Percentiles rank a stretch among this genome's conserved stretches.
phyloP scores from a whole-genome alignment of 257 asterid genomes.

The Paulownia fortunei region DNA sequence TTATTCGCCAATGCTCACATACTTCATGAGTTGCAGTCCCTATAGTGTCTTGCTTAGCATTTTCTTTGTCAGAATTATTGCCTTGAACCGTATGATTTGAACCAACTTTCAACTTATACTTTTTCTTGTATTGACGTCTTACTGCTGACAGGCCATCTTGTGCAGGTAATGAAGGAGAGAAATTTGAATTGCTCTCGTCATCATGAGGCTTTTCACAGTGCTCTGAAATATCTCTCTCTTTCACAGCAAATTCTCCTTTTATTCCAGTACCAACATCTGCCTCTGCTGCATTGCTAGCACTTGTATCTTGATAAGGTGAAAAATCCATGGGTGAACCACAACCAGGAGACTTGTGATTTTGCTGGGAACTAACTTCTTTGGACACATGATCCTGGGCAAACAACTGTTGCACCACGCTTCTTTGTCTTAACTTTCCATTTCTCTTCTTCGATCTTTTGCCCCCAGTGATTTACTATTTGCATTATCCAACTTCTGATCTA shows the following conservation, averaged over 20 bases:
- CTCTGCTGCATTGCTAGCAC: slow-evolving; percentile 38
- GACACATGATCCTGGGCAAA: slow-evolving; percentile 40
- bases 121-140: slow-evolving; percentile 73
- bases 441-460: slow-evolving; percentile 56
- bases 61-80: slow-evolving; percentile 43
- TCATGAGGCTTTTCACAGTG: slow-evolving; percentile 38
- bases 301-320: slow-evolving; percentile 70
- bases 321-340: slow-evolving; percentile 92
- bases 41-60: slow-evolving; percentile 40
- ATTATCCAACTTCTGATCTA: slow-evolving; percentile 43
- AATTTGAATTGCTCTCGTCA: slow-evolving; percentile 40
- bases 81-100: slow-evolving; percentile 38
- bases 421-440: slow-evolving; percentile 54
- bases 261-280: slow-evolving; percentile 36
- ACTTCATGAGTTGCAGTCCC: slow-evolving; percentile 43
- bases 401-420: slow-evolving; percentile 45
- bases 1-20: slow-evolving; percentile 86
- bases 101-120: slow-evolving; percentile 73
- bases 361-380: slow-evolving; percentile 40
- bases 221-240: slow-evolving; percentile 33
- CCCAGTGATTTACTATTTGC: slow-evolving; percentile 44
- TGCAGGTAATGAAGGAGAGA: slow-evolving; percentile 42
- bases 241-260: slow-evolving; percentile 35
- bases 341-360: slow-evolving; percentile 56
- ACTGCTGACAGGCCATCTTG: slow-evolving; percentile 72